These are phyloP conservation scores for Solanum lignicaule DNA, from an alignment of 257 asterid genomes.

Conservation along the genomic window DNA sequence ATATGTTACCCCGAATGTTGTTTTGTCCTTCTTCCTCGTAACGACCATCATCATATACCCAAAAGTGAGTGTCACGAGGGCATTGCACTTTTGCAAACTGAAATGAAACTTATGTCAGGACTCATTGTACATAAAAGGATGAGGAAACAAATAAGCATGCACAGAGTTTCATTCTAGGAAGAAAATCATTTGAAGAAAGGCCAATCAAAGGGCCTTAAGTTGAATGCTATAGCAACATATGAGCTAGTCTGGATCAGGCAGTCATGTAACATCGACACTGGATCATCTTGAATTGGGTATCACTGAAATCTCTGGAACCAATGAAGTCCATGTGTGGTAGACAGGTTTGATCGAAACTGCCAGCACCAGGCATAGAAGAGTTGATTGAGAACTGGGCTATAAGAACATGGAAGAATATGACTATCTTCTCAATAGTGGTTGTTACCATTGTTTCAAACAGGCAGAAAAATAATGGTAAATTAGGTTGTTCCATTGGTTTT, in stretches of 20 bases:
- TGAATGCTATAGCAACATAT: background rate
- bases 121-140: background rate
- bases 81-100: constrained; percentile 96
- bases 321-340: background rate
- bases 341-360: background rate
- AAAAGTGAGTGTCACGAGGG: constrained; percentile 96
- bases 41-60: constrained; percentile 98
- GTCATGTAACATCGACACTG: background rate
- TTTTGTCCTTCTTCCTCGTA: constrained; percentile 99
- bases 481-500: background rate
- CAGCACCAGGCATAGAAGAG: background rate
- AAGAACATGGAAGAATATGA: background rate
- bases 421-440: background rate
- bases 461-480: background rate
- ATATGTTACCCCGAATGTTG: constrained; percentile 89
- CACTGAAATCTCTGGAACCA: background rate
- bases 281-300: background rate
- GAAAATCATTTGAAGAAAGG: background rate
- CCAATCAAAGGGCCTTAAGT: background rate
- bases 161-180: background rate
- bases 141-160: background rate
- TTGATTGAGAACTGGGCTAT: background rate
- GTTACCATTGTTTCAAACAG: background rate
- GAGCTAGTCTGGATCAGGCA: background rate
- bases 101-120: background rate